Percentiles rank a stretch among this genome's conserved stretches.
These are phyloP conservation scores for Triglochin maritima DNA, from an alignment of 106 monocot species.

Conservation along the genomic window DNA sequence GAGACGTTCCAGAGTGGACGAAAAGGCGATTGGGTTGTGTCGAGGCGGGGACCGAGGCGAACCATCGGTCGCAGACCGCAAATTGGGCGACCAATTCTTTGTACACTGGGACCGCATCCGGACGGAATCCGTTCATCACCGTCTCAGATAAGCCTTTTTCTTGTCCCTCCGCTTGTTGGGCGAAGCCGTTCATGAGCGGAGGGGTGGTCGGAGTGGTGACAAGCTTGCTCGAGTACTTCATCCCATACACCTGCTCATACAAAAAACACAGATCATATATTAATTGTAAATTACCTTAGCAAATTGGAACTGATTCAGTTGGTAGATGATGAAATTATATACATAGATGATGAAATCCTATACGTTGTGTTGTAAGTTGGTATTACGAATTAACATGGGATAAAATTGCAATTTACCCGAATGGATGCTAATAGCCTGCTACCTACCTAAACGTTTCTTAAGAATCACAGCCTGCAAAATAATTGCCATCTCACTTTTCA, in stretches of 20 bases:
- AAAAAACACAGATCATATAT: too few relatives aligned
- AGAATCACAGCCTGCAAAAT: too few relatives aligned
- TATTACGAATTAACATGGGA: too few relatives aligned
- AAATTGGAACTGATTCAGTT: too few relatives aligned
- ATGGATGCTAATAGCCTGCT: too few relatives aligned
- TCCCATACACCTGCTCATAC: conserved; percentile 7
- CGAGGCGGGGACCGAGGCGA: conserved; percentile 3
- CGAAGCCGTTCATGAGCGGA: conserved; percentile 43
- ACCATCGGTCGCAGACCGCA: conserved; percentile 6
- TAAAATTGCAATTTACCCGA: too few relatives aligned
- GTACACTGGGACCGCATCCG: conserved; percentile 1
- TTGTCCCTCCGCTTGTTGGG: conserved; percentile 31
- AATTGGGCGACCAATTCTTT: background rate
- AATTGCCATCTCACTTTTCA: too few relatives aligned
- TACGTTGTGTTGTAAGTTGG: too few relatives aligned
- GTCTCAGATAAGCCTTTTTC: conserved; percentile 1
- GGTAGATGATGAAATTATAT: too few relatives aligned
- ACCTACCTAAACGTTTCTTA: too few relatives aligned
- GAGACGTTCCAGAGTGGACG: conserved; percentile 1
- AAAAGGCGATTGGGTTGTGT: conserved; percentile 1
- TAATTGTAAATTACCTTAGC: too few relatives aligned
- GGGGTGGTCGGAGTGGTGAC: conserved; percentile 10
- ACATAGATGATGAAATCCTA: too few relatives aligned
- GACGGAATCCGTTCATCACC: conserved; percentile 4
- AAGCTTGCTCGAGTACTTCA: background rate